A percentile compares a stretch with the other conserved stretches of the same genome.
Evolutionary conservation across 1,139 yeast species (phyloP).

Genomic region (Eremothecium cymbalariae): DNA sequence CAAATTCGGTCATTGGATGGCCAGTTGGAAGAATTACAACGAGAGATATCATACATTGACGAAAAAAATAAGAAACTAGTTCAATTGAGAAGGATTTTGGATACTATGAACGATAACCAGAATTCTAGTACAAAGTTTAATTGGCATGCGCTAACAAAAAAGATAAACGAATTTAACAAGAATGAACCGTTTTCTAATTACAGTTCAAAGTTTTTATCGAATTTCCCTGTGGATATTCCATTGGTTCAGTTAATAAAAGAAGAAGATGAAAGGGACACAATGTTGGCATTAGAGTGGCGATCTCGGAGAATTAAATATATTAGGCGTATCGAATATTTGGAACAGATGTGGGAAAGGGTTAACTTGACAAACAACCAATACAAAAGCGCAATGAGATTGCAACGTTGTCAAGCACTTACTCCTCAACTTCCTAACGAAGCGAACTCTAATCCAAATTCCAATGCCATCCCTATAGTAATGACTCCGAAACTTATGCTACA

Average conservation of each 20-base stretch:
- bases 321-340: conserved; percentile 20
- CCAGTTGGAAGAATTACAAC: conserved; percentile 15
- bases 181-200: too few species aligned
- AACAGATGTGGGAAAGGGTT: conserved; percentile 20
- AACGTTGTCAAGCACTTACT: conserved; percentile 16
- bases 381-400: conserved; percentile 21
- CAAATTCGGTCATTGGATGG: conserved; percentile 11
- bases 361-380: conserved; percentile 20
- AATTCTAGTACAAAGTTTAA: conserved; percentile 6
- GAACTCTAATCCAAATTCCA: not conserved
- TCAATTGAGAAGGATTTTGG: conserved; percentile 14
- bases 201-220: conserved; percentile 8
- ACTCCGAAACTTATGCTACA: conserved; percentile 17
- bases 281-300: conserved; percentile 23
- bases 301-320: conserved; percentile 15
- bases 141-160: conserved; percentile 8
- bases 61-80: conserved; percentile 21
- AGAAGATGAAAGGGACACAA: conserved; percentile 23
- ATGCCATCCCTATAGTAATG: not conserved
- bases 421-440: not conserved
- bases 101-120: conserved; percentile 7
- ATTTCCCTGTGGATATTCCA: conserved; percentile 19
- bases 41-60: conserved; percentile 18
- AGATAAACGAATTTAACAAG: conserved; percentile 16
- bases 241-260: conserved; percentile 21